These are phyloP conservation scores for Gigaspora rosea DNA, from an alignment of 192 early-diverging fungal species.

Conservation along the genomic window DNA sequence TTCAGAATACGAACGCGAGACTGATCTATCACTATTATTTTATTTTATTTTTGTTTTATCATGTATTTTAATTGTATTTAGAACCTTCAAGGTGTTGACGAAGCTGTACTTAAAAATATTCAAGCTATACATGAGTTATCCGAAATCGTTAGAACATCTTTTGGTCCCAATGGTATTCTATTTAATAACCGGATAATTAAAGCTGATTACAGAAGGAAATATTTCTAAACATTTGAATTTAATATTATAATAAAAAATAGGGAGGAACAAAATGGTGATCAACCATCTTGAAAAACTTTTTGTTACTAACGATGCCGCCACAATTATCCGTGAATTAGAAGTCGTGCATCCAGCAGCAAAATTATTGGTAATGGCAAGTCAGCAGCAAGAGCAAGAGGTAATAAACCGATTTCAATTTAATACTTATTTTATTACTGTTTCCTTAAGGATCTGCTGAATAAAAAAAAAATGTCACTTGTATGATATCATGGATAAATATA, in stretches of 20 bases:
- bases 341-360: constrained; percentile 98
- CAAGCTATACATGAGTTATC: constrained; percentile 91
- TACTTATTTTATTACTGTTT: too few relatives aligned
- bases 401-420: not conserved
- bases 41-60: not conserved
- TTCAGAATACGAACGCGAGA: not conserved
- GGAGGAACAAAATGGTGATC: constrained; percentile 99
- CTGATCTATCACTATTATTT: not conserved
- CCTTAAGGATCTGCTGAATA: too few relatives aligned
- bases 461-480: too few relatives aligned
- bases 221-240: not conserved
- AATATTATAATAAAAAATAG: constrained; percentile 40
- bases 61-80: constrained; percentile 53
- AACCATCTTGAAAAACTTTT: constrained; percentile 98
- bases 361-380: constrained; percentile 92
- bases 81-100: constrained; percentile 94
- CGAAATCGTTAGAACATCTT: constrained; percentile 91
- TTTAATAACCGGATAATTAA: too few relatives aligned
- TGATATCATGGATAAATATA: too few relatives aligned
- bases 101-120: constrained; percentile 94
- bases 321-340: constrained; percentile 96
- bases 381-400: constrained; percentile 96
- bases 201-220: too few relatives aligned
- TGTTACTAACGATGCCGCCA: constrained; percentile 98
- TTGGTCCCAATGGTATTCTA: constrained; percentile 88